These are phyloP conservation scores for Penicillium vulpinum DNA, from an alignment of 2,329 filamentous ascomycete species.

Conservation along the genomic window DNA sequence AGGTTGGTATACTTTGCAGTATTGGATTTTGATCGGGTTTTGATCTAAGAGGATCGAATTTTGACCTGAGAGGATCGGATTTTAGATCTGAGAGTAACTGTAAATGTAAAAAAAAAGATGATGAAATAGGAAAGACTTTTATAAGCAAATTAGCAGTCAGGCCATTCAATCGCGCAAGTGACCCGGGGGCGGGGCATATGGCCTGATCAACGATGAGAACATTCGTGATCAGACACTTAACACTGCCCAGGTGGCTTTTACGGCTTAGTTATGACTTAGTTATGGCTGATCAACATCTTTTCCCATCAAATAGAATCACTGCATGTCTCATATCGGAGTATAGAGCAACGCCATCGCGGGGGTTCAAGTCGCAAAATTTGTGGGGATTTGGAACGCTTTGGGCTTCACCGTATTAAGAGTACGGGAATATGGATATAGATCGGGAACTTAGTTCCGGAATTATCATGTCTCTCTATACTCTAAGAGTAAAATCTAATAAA, in stretches of 20 bases:
- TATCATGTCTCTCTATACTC: too few species aligned
- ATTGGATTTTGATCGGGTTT: not conserved
- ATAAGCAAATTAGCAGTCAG: conserved; percentile 17
- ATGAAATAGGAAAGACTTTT: conserved; percentile 4
- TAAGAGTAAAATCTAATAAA: too few species aligned
- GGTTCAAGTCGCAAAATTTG: conserved; percentile 11
- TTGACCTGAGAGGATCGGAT: too few species aligned
- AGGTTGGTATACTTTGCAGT: not conserved
- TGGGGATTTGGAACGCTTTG: too few species aligned
- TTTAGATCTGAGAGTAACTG: not conserved
- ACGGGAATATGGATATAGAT: not conserved
- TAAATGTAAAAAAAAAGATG: not conserved
- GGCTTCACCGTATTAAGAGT: conserved; percentile 1
- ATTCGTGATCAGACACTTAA: conserved; percentile 13
- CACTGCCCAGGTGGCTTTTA: too few species aligned
- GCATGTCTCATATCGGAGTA: not conserved
- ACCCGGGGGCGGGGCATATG: conserved; percentile 22
- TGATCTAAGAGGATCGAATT: too few species aligned
- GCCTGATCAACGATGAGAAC: conserved; percentile 17
- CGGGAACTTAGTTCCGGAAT: not conserved
- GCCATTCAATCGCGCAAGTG: conserved; percentile 20
- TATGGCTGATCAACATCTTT: too few species aligned
- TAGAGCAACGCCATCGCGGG: conserved; percentile 26
- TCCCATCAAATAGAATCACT: not conserved
- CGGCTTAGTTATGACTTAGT: too few species aligned